Conservation (phyloP, 169 alveolate species). For the Toxoplasma gondii region DNA sequence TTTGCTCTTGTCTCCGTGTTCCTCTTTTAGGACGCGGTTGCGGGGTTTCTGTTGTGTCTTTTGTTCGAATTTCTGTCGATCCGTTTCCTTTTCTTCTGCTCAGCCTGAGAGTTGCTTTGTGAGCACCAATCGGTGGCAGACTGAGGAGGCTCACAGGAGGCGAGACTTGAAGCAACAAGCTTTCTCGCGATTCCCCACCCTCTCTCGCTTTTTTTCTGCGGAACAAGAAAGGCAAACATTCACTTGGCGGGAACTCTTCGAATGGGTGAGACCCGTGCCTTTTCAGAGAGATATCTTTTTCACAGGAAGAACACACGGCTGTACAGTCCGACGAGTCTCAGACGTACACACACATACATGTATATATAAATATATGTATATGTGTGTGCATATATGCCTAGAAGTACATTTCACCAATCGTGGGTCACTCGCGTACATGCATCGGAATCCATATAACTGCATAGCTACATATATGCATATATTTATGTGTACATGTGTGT, state of each 20-base stretch:
- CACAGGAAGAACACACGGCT: too few species aligned
- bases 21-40: too few species aligned
- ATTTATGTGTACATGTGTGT: too few species aligned
- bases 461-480: too few species aligned
- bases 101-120: conserved; percentile 25
- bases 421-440: too few species aligned
- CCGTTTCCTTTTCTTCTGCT: not conserved
- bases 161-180: not conserved
- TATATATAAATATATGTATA: too few species aligned
- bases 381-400: too few species aligned
- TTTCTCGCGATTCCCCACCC: not conserved
- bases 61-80: not conserved
- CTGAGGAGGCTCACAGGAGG: not conserved
- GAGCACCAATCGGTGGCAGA: conserved; percentile 15
- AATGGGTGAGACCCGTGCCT: conserved; percentile 30
- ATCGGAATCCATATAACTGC: too few species aligned
- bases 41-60: not conserved
- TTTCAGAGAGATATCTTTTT: too few species aligned
- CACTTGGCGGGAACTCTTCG: not conserved
- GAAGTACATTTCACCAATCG: too few species aligned
- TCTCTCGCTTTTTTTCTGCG: not conserved
- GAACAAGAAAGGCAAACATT: not conserved
- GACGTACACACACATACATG: not conserved
- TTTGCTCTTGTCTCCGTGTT: too few species aligned
- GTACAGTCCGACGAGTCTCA: not conserved